A percentile compares a stretch with the other conserved stretches of the same genome.
Conservation (phyloP, 768 basidiomycete genomes). For the Flagelloscypha sp. region DNA sequence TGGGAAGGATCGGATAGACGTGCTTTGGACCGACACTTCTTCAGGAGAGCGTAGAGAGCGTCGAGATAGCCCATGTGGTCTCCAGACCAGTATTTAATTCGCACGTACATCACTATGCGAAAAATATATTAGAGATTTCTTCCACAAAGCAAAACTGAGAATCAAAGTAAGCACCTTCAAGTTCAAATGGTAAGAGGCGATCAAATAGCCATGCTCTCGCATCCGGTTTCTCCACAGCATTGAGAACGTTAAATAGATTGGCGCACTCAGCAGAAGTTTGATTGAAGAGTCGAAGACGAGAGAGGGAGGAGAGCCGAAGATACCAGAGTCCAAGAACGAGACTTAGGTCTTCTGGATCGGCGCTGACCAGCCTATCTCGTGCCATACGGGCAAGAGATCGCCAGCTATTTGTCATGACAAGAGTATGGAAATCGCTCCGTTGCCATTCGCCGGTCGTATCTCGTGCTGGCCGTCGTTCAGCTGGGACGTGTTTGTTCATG, state of each 20-base stretch:
- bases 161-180: too few species aligned
- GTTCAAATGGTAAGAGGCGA: slow-evolving; percentile 48
- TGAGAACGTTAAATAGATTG: slow-evolving; percentile 68
- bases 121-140: too few species aligned
- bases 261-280: slow-evolving; percentile 81
- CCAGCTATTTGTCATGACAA: slow-evolving; percentile 89
- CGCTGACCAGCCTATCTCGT: slow-evolving; percentile 62
- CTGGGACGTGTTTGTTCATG: slow-evolving; percentile 77
- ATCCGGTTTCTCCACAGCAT: slow-evolving; percentile 43
- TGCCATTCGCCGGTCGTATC: slow-evolving; percentile 72
- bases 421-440: slow-evolving; percentile 61
- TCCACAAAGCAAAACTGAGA: too few species aligned
- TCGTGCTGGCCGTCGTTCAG: slow-evolving; percentile 65
- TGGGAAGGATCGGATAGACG: slow-evolving; percentile 27
- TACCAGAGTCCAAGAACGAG: slow-evolving; percentile 78
- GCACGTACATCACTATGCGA: slow-evolving; percentile 62
- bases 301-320: slow-evolving; percentile 68
- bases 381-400: slow-evolving; percentile 79
- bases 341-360: slow-evolving; percentile 59
- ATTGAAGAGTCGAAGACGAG: slow-evolving; percentile 77
- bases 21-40: slow-evolving; percentile 48
- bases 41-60: slow-evolving; percentile 54
- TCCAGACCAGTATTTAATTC: slow-evolving; percentile 74
- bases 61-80: slow-evolving; percentile 78
- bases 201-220: slow-evolving; percentile 55